These are phyloP conservation scores for Pyracantha coccinea DNA, from an alignment of 331 rosid species.

Conservation along the genomic window DNA sequence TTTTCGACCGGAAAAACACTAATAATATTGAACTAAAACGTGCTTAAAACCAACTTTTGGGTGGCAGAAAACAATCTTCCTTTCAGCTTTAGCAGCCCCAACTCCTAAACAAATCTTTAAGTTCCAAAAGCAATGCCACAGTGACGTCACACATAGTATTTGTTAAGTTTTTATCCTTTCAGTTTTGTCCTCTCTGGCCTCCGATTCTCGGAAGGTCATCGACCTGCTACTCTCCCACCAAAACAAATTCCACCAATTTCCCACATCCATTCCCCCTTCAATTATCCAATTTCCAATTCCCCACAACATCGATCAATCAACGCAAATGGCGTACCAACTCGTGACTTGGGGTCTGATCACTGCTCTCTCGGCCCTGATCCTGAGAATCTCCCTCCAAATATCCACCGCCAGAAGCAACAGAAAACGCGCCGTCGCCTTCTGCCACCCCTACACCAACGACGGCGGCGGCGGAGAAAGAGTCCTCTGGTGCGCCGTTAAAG, in stretches of 20 bases:
- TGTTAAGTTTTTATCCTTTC: too few species aligned
- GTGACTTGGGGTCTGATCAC: slow-evolving; percentile 28
- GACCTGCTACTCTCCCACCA: too few species aligned
- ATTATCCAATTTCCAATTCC: not conserved
- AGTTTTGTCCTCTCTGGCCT: not conserved
- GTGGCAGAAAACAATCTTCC: too few species aligned
- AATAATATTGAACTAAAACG: too few species aligned
- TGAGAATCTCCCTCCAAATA: slow-evolving; percentile 20
- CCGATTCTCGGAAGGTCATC: not conserved
- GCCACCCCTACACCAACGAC: slow-evolving; percentile 90
- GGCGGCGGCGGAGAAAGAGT: slow-evolving; percentile 94
- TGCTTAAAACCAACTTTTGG: too few species aligned
- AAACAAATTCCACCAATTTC: not conserved
- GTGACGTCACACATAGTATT: too few species aligned
- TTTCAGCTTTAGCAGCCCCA: too few species aligned
- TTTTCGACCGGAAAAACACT: too few species aligned
- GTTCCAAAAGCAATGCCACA: too few species aligned
- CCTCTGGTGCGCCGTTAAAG: slow-evolving; percentile 87
- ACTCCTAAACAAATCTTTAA: too few species aligned
- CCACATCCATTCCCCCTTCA: not conserved
- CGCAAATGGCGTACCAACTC: slow-evolving; percentile 24
- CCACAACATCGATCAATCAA: not conserved
- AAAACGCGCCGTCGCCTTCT: slow-evolving; percentile 63
- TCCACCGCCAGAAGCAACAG: slow-evolving; percentile 37
- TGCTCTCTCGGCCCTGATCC: slow-evolving; percentile 5